These are phyloP conservation scores for Chytridium lagenaria DNA, from an alignment of 371 early-diverging fungal species.

Conservation along the genomic window DNA sequence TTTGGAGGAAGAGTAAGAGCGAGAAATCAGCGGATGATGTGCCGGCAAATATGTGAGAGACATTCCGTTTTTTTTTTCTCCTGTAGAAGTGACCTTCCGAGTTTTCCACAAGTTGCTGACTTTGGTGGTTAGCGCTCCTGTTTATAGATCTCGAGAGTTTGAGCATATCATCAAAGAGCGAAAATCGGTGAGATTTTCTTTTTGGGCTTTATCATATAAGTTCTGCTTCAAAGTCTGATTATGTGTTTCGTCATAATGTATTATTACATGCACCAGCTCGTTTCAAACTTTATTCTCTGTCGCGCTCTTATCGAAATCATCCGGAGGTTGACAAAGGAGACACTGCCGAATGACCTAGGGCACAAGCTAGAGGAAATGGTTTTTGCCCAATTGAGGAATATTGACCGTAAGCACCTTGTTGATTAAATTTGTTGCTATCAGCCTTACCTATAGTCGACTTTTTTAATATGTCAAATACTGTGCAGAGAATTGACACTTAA, in stretches of 20 bases:
- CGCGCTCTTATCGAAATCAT: constrained; percentile 87
- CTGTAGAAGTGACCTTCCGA: not conserved
- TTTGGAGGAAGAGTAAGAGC: constrained; percentile 84
- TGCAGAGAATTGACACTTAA: constrained; percentile 72
- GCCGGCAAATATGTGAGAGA: constrained; percentile 2
- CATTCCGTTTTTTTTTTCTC: not conserved
- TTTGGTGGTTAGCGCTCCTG: constrained; percentile 13
- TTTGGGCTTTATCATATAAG: too few species aligned
- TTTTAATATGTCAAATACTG: not conserved
- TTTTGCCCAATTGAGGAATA: constrained; percentile 85
- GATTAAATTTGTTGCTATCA: too few species aligned
- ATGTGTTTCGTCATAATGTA: too few species aligned
- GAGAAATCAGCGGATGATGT: constrained; percentile 48
- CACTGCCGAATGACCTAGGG: constrained; percentile 84
- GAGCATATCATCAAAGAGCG: constrained; percentile 59
- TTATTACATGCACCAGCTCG: constrained; percentile 61
- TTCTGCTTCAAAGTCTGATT: too few species aligned
- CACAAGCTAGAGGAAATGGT: constrained; percentile 89
- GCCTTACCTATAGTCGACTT: constrained; percentile 6
- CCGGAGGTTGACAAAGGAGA: constrained; percentile 69
- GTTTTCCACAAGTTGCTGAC: not conserved
- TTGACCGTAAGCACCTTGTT: constrained; percentile 74
- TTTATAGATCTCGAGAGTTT: constrained; percentile 43
- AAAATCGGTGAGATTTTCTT: constrained; percentile 50
- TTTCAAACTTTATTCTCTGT: constrained; percentile 88